A percentile compares a stretch with the other conserved stretches of the same genome.
Conservation (phyloP, 2,329 filamentous ascomycete species). For the Chaetomium globosum region DNA sequence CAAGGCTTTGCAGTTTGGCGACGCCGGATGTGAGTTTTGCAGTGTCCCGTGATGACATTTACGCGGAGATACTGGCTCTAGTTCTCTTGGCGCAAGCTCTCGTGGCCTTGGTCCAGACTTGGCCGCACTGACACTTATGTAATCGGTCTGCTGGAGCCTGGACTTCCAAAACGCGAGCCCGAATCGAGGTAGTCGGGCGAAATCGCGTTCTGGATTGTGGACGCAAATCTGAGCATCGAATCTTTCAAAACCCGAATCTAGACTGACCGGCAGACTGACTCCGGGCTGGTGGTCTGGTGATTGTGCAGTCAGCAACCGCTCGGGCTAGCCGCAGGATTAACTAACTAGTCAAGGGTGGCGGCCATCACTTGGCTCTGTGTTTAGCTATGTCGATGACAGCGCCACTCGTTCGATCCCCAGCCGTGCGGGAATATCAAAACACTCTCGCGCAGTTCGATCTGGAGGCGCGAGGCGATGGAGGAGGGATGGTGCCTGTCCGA, state of each 20-base stretch:
- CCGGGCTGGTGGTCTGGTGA: not conserved
- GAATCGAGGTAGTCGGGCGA: not conserved
- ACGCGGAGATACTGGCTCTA: not conserved
- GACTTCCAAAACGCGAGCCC: not conserved
- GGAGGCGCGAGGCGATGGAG: not conserved
- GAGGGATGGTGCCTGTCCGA: constrained; percentile 4
- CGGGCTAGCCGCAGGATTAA: not conserved
- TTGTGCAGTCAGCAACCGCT: not conserved
- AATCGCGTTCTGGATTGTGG: not conserved
- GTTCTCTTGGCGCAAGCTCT: not conserved
- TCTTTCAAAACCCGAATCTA: not conserved
- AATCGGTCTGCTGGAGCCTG: constrained; percentile 7
- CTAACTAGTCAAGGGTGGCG: too few species aligned
- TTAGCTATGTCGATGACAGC: constrained; percentile 1
- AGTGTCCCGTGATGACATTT: not conserved
- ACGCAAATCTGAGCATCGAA: not conserved
- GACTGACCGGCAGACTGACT: not conserved
- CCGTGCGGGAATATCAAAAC: not conserved
- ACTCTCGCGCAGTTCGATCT: not conserved
- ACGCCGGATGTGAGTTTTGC: not conserved
- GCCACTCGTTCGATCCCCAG: constrained; percentile 1
- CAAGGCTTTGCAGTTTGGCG: not conserved
- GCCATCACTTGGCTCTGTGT: not conserved
- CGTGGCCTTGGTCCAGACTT: constrained; percentile 3
- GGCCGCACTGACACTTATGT: not conserved